phyloP scores from a whole-genome alignment of 805 yeast species.

The Torulaspora franciscae region DNA sequence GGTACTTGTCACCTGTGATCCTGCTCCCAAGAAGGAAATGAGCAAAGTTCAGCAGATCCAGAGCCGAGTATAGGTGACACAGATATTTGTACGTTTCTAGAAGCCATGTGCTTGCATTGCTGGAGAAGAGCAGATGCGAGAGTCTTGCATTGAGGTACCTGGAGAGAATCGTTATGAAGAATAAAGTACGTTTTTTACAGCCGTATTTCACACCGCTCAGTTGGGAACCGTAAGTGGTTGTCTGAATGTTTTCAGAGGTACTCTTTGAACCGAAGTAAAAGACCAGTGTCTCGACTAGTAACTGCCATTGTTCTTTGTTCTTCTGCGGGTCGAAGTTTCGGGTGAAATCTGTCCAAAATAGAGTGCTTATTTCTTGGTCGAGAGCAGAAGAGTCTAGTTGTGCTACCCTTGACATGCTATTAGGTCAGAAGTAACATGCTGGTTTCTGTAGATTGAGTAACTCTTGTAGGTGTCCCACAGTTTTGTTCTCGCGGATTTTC shows the following conservation, averaged over 20 bases:
- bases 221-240: slow-evolving; percentile 18
- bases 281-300: slow-evolving; percentile 20
- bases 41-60: slow-evolving; percentile 8
- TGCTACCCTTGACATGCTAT: slow-evolving; percentile 22
- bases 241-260: not conserved
- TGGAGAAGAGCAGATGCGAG: slow-evolving; percentile 11
- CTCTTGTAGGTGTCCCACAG: not conserved
- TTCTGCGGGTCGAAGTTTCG: slow-evolving; percentile 4
- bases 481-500: not conserved
- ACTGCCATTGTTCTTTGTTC: slow-evolving; percentile 19
- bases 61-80: slow-evolving; percentile 4
- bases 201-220: slow-evolving; percentile 18
- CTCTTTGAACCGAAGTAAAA: slow-evolving; percentile 19
- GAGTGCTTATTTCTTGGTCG: slow-evolving; percentile 18
- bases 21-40: slow-evolving; percentile 6
- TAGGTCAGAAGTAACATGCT: not conserved
- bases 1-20: slow-evolving; percentile 5
- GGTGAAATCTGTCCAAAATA: slow-evolving; percentile 18
- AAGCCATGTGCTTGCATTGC: not conserved
- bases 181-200: slow-evolving; percentile 16
- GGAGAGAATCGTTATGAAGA: slow-evolving; percentile 14
- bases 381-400: slow-evolving; percentile 24
- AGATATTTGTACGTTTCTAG: not conserved
- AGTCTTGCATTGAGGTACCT: slow-evolving; percentile 16
- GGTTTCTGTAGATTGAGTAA: not conserved